phyloP scores from a whole-genome alignment of 768 basidiomycete genomes.

The Amanita subjunquillea region DNA sequence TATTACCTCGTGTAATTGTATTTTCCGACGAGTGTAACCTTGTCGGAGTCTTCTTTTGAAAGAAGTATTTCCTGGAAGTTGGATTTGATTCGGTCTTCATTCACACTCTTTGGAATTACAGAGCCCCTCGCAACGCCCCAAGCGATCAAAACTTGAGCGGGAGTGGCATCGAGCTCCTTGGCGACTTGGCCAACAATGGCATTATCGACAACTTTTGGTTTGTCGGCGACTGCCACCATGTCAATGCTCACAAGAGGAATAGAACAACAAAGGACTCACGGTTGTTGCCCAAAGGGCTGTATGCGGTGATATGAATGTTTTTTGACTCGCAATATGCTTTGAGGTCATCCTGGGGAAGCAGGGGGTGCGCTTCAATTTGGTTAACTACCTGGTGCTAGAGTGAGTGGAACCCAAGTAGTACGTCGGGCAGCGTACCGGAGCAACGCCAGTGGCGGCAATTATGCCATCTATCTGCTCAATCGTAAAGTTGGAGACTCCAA shows the following conservation, averaged over 20 bases:
- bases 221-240: constrained; percentile 36
- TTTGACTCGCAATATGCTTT: constrained; percentile 59
- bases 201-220: constrained; percentile 62
- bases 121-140: constrained; percentile 73
- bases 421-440: constrained; percentile 38
- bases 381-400: constrained; percentile 40
- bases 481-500: constrained; percentile 83
- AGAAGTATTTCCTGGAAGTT: constrained; percentile 74
- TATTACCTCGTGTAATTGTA: constrained; percentile 32
- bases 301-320: constrained; percentile 58
- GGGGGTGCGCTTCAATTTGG: constrained; percentile 81
- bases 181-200: constrained; percentile 53
- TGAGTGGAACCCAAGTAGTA: neutral
- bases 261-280: constrained; percentile 26
- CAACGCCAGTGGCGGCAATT: constrained; percentile 57
- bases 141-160: constrained; percentile 77
- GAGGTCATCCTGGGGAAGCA: constrained; percentile 66
- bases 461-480: constrained; percentile 56
- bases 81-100: constrained; percentile 57
- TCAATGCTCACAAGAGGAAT: neutral
- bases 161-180: constrained; percentile 46
- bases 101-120: constrained; percentile 79
- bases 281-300: constrained; percentile 76
- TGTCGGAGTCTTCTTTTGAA: constrained; percentile 56
- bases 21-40: constrained; percentile 39